These are phyloP conservation scores for Phoenix roebelenii DNA, from an alignment of 176 grass and related monocot genomes.

Conservation along the genomic window DNA sequence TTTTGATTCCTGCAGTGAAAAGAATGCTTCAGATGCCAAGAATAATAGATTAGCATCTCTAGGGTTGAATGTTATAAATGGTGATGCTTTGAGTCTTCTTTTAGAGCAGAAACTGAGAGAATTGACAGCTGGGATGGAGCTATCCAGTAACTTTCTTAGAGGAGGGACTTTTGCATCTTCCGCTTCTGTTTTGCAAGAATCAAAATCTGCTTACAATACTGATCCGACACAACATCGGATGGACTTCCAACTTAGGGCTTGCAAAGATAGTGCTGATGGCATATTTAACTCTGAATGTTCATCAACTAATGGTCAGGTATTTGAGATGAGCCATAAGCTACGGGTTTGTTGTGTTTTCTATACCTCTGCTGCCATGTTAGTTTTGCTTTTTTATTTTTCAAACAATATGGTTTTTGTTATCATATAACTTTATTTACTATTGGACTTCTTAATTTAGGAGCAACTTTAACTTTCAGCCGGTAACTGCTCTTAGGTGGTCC, in stretches of 20 bases:
- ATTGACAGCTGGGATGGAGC: slow-evolving; percentile 44
- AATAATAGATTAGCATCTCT: slow-evolving; percentile 29
- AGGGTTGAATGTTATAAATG: slow-evolving; percentile 43
- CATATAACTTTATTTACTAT: too few species aligned
- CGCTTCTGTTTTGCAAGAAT: slow-evolving; percentile 23
- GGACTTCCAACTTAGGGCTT: slow-evolving; percentile 32
- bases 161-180: slow-evolving; percentile 24
- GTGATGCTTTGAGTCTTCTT: slow-evolving; percentile 72
- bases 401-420: too few species aligned
- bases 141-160: slow-evolving; percentile 47
- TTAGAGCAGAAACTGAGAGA: slow-evolving; percentile 70
- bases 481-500: too few species aligned
- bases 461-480: too few species aligned
- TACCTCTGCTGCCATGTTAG: too few species aligned
- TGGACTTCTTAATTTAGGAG: too few species aligned
- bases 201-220: slow-evolving; percentile 15
- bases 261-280: slow-evolving; percentile 21
- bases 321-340: slow-evolving; percentile 19
- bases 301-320: slow-evolving; percentile 41
- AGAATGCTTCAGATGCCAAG: slow-evolving; percentile 30
- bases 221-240: slow-evolving; percentile 9
- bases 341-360: slow-evolving; percentile 21
- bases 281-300: slow-evolving; percentile 29
- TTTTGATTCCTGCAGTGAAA: slow-evolving; percentile 25
- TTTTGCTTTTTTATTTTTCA: too few species aligned